These are phyloP conservation scores for Fennellomyces sp. DNA, from an alignment of 371 early-diverging fungal genomes.

Conservation along the genomic window DNA sequence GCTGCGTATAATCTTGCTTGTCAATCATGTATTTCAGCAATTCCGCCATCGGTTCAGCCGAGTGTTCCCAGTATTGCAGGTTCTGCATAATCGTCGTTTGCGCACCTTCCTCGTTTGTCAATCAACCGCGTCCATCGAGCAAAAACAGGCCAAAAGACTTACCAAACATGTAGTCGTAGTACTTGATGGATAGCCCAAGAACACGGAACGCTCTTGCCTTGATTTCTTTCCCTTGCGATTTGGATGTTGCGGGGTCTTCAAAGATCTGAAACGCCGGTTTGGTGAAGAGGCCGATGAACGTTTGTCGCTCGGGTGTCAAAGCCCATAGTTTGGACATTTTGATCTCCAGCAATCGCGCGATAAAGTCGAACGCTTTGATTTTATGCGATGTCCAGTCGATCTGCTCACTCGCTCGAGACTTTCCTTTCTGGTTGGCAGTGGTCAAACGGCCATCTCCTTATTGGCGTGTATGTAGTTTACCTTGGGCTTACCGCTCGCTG, in stretches of 20 bases:
- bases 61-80: conserved; percentile 91
- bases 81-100: conserved; percentile 86
- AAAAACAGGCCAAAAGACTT: no score
- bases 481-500: conserved; percentile 24
- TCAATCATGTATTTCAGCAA: conserved; percentile 69
- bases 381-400: conserved; percentile 65
- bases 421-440: conserved; percentile 24
- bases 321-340: conserved; percentile 81
- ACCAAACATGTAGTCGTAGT: conserved; percentile 79
- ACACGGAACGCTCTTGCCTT: conserved; percentile 64
- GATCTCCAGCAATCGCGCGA: conserved; percentile 60
- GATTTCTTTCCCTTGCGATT: conserved; percentile 19
- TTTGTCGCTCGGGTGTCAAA: conserved; percentile 76
- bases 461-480: background rate
- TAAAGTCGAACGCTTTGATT: conserved; percentile 54
- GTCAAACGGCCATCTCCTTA: background rate
- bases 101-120: conserved; percentile 55
- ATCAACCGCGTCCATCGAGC: no score
- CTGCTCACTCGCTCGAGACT: conserved; percentile 25
- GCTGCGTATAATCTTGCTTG: conserved; percentile 67
- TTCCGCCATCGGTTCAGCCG: conserved; percentile 91
- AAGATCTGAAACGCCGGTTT: conserved; percentile 83
- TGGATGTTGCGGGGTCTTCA: conserved; percentile 62
- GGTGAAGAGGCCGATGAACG: conserved; percentile 79
- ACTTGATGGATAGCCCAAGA: conserved; percentile 67